Percentiles rank a stretch among this genome's conserved stretches.
These are phyloP conservation scores for Colletotrichum eremochloae DNA, from an alignment of 2,329 filamentous ascomycete genomes.

Conservation along the genomic window DNA sequence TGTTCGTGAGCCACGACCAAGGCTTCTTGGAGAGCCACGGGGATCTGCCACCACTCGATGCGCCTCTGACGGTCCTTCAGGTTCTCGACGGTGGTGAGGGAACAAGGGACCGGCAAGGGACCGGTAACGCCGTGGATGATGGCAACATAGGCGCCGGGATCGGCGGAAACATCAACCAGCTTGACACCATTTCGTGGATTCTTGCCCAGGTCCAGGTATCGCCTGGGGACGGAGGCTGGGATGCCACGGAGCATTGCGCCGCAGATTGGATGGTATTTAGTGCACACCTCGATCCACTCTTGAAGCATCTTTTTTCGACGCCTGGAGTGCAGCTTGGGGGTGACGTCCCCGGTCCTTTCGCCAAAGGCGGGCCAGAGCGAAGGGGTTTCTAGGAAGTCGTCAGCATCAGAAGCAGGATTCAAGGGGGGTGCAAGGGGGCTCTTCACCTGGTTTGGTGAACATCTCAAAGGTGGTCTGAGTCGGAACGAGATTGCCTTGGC, in stretches of 20 bases:
- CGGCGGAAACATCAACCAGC: not conserved
- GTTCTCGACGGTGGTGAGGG: constrained; percentile 11
- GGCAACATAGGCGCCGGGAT: constrained; percentile 8
- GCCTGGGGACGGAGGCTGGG: not conserved
- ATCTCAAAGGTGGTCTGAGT: not conserved
- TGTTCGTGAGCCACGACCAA: constrained; percentile 18
- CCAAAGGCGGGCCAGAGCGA: constrained; percentile 20
- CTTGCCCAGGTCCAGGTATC: constrained; percentile 12
- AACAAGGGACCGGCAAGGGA: not conserved
- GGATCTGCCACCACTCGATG: constrained; percentile 28
- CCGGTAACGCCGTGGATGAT: not conserved
- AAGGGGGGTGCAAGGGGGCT: no score
- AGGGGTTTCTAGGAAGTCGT: not conserved
- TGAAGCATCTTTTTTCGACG: constrained; percentile 15
- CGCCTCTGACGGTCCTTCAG: not conserved
- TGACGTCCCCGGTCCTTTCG: not conserved
- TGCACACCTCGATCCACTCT: constrained; percentile 9
- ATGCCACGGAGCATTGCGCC: not conserved
- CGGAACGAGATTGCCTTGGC: not conserved
- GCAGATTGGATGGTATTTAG: not conserved
- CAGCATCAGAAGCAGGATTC: not conserved
- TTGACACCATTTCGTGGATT: constrained; percentile 26
- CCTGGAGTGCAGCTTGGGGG: not conserved
- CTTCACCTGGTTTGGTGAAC: constrained; percentile 26
- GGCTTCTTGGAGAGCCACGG: constrained; percentile 20